Evolutionary conservation across 2,329 filamentous ascomycete genomes (phyloP).

Genomic region (Penicillium sp.): DNA sequence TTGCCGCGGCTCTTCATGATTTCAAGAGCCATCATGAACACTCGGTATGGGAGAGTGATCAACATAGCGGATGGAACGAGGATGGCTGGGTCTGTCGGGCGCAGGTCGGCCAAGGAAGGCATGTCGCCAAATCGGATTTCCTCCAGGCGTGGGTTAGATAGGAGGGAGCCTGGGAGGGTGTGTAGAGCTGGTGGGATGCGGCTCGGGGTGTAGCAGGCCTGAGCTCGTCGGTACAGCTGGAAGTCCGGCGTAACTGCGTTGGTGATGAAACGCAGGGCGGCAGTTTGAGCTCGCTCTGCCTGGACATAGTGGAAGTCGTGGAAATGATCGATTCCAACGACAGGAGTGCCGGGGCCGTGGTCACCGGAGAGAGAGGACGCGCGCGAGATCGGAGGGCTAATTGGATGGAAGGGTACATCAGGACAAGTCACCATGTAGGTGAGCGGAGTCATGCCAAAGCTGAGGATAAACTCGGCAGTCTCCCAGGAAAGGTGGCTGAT

Average conservation of each 20-base stretch:
- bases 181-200: constrained; percentile 35
- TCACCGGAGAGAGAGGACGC: not conserved
- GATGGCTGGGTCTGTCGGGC: constrained; percentile 23
- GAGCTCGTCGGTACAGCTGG: constrained; percentile 33
- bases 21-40: constrained; percentile 30
- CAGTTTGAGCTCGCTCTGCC: constrained; percentile 20
- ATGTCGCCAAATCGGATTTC: constrained; percentile 33
- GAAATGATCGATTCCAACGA: constrained; percentile 5
- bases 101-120: constrained; percentile 19
- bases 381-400: not conserved
- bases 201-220: constrained; percentile 31
- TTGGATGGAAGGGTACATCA: not conserved
- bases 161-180: constrained; percentile 14
- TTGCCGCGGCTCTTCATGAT: constrained; percentile 25
- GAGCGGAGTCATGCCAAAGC: constrained; percentile 34
- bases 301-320: constrained; percentile 21
- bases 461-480: constrained; percentile 38
- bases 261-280: constrained; percentile 35
- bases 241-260: constrained; percentile 31
- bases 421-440: constrained; percentile 32
- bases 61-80: constrained; percentile 36
- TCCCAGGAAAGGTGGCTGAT: constrained; percentile 35
- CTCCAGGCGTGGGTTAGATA: constrained; percentile 30
- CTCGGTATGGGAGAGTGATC: constrained; percentile 36
- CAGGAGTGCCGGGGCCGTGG: not conserved